phyloP scores from a whole-genome alignment of 2,329 filamentous ascomycete species.

The Sporothrix phasma region DNA sequence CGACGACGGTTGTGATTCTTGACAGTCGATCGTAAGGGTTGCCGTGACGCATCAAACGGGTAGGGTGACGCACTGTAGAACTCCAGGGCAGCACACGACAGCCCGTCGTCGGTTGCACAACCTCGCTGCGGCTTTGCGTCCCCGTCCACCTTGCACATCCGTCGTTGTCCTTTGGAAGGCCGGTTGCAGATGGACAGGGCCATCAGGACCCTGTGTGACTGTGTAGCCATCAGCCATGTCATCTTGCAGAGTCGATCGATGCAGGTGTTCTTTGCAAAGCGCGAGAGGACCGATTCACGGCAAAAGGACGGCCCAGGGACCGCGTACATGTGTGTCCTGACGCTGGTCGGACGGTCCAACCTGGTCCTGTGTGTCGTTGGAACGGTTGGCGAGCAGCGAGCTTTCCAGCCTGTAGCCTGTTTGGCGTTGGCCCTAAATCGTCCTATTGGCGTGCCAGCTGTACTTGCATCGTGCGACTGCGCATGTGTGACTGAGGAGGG shows the following conservation, averaged over 20 bases:
- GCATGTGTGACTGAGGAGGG: neutral
- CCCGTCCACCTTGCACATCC: neutral
- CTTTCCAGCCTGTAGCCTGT: neutral
- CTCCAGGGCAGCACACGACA: neutral
- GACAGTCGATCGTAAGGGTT: neutral
- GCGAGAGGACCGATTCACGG: no score
- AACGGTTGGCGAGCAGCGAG: neutral
- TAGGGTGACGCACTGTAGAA: neutral
- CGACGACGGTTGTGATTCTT: neutral
- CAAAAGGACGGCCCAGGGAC: neutral
- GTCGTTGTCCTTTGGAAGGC: neutral
- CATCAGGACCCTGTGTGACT: neutral
- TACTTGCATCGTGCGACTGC: neutral
- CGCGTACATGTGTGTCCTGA: neutral
- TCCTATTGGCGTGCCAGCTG: neutral
- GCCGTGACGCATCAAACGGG: neutral
- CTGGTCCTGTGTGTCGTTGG: neutral
- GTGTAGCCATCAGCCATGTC: neutral
- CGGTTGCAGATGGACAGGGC: neutral
- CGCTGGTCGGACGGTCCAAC: neutral
- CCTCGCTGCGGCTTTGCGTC: neutral
- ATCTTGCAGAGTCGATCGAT: slow-evolving; percentile 3
- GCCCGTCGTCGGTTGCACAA: neutral
- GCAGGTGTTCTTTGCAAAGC: neutral
- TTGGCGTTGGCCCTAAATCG: neutral